Evolutionary conservation across 768 basidiomycete genomes (phyloP).

Genomic region (Pleurotus ostreatus): DNA sequence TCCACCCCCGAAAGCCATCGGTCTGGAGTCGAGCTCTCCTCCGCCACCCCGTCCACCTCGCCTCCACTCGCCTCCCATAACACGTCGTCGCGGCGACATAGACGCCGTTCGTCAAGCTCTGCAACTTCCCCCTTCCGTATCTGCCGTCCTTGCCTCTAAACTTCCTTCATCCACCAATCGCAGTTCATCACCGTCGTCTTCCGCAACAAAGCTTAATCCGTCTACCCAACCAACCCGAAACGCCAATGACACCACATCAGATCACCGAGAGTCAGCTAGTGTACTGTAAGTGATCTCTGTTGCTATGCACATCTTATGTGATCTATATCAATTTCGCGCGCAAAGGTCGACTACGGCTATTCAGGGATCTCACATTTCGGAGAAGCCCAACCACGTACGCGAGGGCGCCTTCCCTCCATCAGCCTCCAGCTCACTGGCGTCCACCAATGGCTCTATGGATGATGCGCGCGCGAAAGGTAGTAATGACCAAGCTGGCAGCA

Average conservation of each 20-base stretch:
- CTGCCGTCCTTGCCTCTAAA: conserved; percentile 35
- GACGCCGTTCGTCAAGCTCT: conserved; percentile 58
- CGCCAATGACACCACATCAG: conserved; percentile 2
- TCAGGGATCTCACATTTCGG: conserved; percentile 8
- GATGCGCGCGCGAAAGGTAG: no score
- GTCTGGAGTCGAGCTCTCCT: conserved; percentile 37
- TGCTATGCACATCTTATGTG: conserved; percentile 9
- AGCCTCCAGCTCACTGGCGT: conserved; percentile 10
- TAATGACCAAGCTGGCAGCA: background rate
- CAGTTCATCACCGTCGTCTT: background rate
- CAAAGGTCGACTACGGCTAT: conserved; percentile 10
- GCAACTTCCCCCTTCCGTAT: conserved; percentile 54
- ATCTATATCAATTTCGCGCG: conserved; percentile 8
- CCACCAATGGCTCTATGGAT: background rate
- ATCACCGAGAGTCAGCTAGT: conserved; percentile 4
- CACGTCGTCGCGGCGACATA: conserved; percentile 43
- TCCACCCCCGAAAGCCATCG: conserved; percentile 59
- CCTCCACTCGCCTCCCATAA: conserved; percentile 46
- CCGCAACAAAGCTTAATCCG: background rate
- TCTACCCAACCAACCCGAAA: background rate
- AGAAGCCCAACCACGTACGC: conserved; percentile 37
- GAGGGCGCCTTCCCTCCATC: conserved; percentile 69
- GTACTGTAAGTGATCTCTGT: conserved; percentile 7
- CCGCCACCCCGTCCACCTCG: conserved; percentile 64
- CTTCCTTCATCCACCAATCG: conserved; percentile 10